Percentiles rank a stretch among this genome's conserved stretches.
These are phyloP conservation scores for Pseudonectria buxi DNA, from an alignment of 2,329 filamentous ascomycete genomes.

Conservation along the genomic window DNA sequence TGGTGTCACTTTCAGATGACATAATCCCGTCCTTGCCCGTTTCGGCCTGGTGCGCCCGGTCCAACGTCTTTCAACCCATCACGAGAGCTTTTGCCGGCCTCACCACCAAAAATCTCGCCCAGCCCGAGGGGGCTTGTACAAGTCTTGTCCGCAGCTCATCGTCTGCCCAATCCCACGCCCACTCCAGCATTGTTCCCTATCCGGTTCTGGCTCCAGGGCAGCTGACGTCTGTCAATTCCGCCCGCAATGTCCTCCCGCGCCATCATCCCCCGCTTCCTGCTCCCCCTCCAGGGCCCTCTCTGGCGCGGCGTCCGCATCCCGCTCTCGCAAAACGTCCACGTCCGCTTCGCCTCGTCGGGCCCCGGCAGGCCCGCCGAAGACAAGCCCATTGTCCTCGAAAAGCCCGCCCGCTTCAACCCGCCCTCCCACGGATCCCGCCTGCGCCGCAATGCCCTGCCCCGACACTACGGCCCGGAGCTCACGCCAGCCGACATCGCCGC, in stretches of 20 bases:
- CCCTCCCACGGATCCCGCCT: constrained; percentile 78
- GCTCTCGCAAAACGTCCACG: constrained; percentile 27
- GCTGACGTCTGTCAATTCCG: constrained; percentile 1
- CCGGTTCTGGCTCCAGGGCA: background rate
- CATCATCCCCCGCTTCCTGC: constrained; percentile 60
- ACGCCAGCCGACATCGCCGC: constrained; percentile 57
- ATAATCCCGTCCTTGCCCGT: too few relatives aligned
- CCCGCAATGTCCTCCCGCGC: constrained; percentile 40
- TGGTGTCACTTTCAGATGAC: too few relatives aligned
- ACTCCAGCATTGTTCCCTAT: too few relatives aligned
- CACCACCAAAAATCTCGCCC: too few relatives aligned
- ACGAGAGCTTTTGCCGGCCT: too few relatives aligned
- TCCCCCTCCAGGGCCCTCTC: constrained; percentile 53
- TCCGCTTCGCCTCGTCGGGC: constrained; percentile 27
- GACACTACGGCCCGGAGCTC: constrained; percentile 69
- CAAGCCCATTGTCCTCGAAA: constrained; percentile 68
- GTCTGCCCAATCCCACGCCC: too few relatives aligned
- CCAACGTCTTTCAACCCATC: too few relatives aligned
- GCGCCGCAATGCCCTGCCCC: constrained; percentile 46
- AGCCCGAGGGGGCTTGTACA: too few relatives aligned
- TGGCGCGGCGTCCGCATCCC: constrained; percentile 41
- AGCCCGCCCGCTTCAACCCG: constrained; percentile 84
- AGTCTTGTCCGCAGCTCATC: too few relatives aligned
- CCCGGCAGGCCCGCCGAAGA: constrained; percentile 59
- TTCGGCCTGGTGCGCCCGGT: too few relatives aligned